Evolutionary conservation across 495 filamentous ascomycete species (phyloP).

Genomic region (Acidiella bohemica): DNA sequence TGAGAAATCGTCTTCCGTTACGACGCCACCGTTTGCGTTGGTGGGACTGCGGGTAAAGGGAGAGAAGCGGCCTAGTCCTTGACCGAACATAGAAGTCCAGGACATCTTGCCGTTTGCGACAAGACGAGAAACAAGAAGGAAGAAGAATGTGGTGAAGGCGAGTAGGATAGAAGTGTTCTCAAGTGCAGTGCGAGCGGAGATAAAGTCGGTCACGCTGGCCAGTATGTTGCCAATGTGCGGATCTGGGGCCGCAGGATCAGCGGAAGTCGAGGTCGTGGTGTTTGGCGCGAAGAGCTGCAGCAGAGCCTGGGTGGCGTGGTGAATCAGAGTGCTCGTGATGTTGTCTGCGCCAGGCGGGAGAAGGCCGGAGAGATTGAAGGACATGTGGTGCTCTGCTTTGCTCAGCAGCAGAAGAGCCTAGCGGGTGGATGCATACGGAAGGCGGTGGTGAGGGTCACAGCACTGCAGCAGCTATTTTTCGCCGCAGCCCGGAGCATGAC

Average conservation of each 20-base stretch:
- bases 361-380: slow-evolving; percentile 7
- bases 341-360: neutral
- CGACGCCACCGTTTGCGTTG: slow-evolving; percentile 27
- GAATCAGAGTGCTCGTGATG: too few species aligned
- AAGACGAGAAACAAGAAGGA: too few species aligned
- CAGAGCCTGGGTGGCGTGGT: slow-evolving; percentile 2
- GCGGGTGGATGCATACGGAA: too few species aligned
- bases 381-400: too few species aligned
- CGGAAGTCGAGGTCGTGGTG: neutral
- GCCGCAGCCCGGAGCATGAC: too few species aligned
- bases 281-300: slow-evolving; percentile 2
- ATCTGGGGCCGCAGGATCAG: neutral
- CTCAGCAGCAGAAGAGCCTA: too few species aligned
- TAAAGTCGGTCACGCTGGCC: slow-evolving; percentile 5
- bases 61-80: slow-evolving; percentile 33
- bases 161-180: slow-evolving; percentile 23
- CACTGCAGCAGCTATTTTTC: too few species aligned
- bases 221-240: neutral
- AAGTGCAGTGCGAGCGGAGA: slow-evolving; percentile 10
- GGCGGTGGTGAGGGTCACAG: too few species aligned
- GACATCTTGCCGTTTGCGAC: too few species aligned
- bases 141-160: slow-evolving; percentile 37
- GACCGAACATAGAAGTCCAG: slow-evolving; percentile 45
- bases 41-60: slow-evolving; percentile 32
- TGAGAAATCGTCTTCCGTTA: slow-evolving; percentile 64